Conservation (phyloP, 805 yeast genomes). For the Saturnispora zaruensis region DNA sequence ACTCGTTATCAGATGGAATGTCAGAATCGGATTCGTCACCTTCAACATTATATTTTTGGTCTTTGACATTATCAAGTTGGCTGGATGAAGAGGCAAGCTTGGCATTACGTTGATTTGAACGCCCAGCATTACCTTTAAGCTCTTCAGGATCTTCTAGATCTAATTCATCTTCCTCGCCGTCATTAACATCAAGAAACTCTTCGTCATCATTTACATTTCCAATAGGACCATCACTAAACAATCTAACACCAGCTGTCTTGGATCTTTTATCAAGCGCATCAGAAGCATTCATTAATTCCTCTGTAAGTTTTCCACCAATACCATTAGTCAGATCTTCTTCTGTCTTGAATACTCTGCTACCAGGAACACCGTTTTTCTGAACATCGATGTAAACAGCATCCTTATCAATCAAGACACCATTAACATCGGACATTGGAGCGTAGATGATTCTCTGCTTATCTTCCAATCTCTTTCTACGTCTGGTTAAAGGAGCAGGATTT, state of each 20-base stretch:
- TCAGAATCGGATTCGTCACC: conserved; percentile 46
- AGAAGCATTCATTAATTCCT: conserved; percentile 66
- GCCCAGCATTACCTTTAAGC: conserved; percentile 43
- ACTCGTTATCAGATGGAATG: conserved; percentile 31
- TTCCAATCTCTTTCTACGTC: conserved; percentile 82
- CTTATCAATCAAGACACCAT: conserved; percentile 93
- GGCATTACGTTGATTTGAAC: conserved; percentile 56
- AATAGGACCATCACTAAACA: conserved; percentile 47
- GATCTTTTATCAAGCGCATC: conserved; percentile 43
- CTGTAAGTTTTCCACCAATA: conserved; percentile 79
- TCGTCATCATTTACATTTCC: conserved; percentile 31
- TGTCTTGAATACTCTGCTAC: conserved; percentile 18
- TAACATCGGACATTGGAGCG: conserved; percentile 99
- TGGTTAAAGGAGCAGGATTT: conserved; percentile 35
- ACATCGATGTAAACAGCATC: conserved; percentile 95
- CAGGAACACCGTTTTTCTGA: conserved; percentile 29
- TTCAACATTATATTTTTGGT: conserved; percentile 38
- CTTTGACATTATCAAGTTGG: conserved; percentile 36
- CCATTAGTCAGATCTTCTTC: conserved; percentile 39
- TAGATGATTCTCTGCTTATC: conserved; percentile 90
- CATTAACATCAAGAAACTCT: conserved; percentile 29
- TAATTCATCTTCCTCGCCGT: conserved; percentile 9
- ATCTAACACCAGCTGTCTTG: conserved; percentile 55
- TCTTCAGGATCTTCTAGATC: conserved; percentile 27
- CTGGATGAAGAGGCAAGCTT: conserved; percentile 45